Evolutionary conservation across 106 monocot species (phyloP), one percentile per base, ranked within the genome.

Genomic region (Dendrobium chrysotoxum): DNA sequence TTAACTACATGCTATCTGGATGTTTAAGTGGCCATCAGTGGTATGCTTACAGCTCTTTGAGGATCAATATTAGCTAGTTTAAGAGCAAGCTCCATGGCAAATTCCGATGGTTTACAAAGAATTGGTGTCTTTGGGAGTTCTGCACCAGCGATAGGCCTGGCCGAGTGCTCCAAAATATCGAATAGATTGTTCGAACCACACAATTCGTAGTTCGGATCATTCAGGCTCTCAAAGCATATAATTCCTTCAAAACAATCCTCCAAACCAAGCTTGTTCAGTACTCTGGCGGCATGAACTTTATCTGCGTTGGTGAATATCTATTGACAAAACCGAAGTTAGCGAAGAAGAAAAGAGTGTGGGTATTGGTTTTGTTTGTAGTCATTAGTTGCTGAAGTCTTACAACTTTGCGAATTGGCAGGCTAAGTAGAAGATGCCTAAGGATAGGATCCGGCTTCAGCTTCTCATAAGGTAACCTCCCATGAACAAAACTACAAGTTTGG

Each of bases 151-250:
- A 85, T 53, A 9, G 76, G 83, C 30, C 68, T 46, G 25, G 79
- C 55, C 26, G 77, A 83, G 79, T 91, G 75, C 11, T 77, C 73
- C 17, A 89, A 21, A 28, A 96, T 91, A 72, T 96, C 90, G 12
- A 93, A 93, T 25, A 90, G 81, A 15, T 84, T 39, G 31, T 25
- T 72, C 8, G 53, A 39, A 9, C 40, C 6, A 0, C 9, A 9
- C 10, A 78, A 81, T 42, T 75, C 50, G n/a, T 74, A 65, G 5
- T 38, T 38, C 4, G 80, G 83, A 10, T 84, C 82, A 64, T 96
- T 96, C 10, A 96, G 88, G 77, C 93, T 96, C 80, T 96, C 96
- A 80, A 96, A 96, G 78, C 95, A 96, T 66, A 96, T 91, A 77
- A 93, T 90, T 41, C 93, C 91, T 84, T 93, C 89, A 66, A 96